Percentiles rank a stretch among this genome's conserved stretches.
Conservation (phyloP, 2,329 filamentous ascomycete genomes). For the Aphanocladium album region DNA sequence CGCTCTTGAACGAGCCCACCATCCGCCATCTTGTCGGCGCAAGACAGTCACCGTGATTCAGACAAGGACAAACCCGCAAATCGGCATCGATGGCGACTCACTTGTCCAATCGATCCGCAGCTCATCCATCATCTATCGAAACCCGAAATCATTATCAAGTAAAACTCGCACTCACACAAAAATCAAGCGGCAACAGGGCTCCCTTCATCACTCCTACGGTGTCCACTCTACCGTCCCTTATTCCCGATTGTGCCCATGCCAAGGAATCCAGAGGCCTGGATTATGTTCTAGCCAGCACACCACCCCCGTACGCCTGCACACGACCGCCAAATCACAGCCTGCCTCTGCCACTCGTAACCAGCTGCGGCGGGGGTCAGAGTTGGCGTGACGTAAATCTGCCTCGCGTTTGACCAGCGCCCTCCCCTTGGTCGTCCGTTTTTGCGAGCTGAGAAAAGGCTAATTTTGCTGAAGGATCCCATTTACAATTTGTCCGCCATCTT, state of each 20-base stretch:
- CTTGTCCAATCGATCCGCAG: too few species aligned
- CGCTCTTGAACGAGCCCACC: background rate
- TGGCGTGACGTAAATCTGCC: background rate
- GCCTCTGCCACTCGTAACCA: background rate
- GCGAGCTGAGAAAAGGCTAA: too few species aligned
- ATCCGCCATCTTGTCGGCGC: background rate
- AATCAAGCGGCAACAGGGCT: background rate
- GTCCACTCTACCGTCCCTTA: background rate
- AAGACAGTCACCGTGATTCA: background rate
- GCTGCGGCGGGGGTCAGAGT: too few species aligned
- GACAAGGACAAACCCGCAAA: too few species aligned
- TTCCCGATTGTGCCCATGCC: constrained; percentile 13
- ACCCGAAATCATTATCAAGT: background rate
- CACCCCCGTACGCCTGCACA: background rate
- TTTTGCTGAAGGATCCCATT: too few species aligned
- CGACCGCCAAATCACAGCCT: background rate
- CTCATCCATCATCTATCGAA: too few species aligned
- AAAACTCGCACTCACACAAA: background rate
- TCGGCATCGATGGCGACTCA: too few species aligned
- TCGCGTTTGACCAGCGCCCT: background rate
- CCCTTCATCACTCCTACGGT: background rate
- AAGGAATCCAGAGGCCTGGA: background rate
- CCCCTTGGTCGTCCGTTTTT: too few species aligned
- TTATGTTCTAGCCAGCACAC: background rate
- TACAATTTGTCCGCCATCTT: too few species aligned